Conservation (phyloP, 345 rosid genomes). For the Cardiospermum halicacabum region DNA sequence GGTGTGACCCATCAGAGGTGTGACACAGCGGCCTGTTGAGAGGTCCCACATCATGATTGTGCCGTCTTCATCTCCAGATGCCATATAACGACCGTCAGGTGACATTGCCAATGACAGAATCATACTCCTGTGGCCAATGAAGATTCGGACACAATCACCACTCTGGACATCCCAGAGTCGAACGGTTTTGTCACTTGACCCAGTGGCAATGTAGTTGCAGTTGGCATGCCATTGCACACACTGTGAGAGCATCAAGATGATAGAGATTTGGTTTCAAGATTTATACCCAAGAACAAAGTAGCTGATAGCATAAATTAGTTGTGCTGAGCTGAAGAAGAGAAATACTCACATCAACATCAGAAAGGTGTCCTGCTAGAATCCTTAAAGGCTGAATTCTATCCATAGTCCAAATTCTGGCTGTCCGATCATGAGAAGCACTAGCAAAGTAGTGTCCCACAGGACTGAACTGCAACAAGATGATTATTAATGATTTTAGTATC, state of each 20-base stretch:
- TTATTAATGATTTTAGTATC: neutral
- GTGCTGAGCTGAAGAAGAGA: constrained; percentile 1
- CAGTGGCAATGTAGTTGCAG: constrained; percentile 93
- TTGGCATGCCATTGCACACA: constrained; percentile 98
- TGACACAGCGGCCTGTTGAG: constrained; percentile 84
- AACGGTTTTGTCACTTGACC: constrained; percentile 90
- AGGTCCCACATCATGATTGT: constrained; percentile 98
- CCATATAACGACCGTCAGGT: constrained; percentile 95
- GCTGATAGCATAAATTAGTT: neutral
- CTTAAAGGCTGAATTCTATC: constrained; percentile 89
- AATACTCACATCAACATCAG: constrained; percentile 88
- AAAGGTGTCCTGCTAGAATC: constrained; percentile 95
- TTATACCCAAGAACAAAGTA: neutral
- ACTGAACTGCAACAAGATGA: constrained; percentile 72
- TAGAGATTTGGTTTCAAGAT: neutral
- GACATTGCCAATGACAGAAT: constrained; percentile 86
- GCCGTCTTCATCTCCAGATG: constrained; percentile 98
- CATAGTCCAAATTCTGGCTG: constrained; percentile 95
- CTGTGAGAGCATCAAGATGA: constrained; percentile 29
- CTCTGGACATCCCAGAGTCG: constrained; percentile 91
- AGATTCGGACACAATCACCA: constrained; percentile 86
- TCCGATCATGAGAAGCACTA: constrained; percentile 92
- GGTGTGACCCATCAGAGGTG: constrained; percentile 88
- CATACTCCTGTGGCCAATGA: constrained; percentile 80
- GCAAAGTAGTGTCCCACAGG: constrained; percentile 94